A percentile compares a stretch with the other conserved stretches of the same genome.
phyloP scores from a whole-genome alignment of 352 stramenopile genomes.

The Globisporangium canariense region DNA sequence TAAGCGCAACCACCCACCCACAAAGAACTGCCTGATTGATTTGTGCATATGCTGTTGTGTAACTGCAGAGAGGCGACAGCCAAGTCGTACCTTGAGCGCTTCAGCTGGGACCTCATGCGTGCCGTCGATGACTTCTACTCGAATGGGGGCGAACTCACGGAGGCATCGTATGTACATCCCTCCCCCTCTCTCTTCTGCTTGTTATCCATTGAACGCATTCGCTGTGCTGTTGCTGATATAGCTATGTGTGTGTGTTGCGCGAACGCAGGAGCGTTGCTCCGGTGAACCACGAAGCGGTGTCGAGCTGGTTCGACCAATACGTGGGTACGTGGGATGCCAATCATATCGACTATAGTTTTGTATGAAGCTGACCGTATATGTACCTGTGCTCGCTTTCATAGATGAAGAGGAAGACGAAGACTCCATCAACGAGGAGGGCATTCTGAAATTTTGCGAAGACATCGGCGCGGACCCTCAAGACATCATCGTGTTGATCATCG shows the following conservation, averaged over 20 bases:
- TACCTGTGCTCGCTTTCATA: not conserved
- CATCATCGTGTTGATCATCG: conserved; percentile 78
- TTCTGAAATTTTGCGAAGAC: conserved; percentile 79
- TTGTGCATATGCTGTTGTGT: not conserved
- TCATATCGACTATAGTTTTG: not conserved
- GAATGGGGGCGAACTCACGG: conserved; percentile 40
- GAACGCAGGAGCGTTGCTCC: not conserved
- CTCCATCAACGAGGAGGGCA: conserved; percentile 67
- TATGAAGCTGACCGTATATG: not conserved
- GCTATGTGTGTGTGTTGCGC: not conserved
- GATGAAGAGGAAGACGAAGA: conserved; percentile 62
- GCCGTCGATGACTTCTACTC: conserved; percentile 79
- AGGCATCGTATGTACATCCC: conserved; percentile 7
- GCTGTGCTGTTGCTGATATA: not conserved
- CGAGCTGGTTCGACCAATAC: conserved; percentile 70
- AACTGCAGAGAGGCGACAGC: conserved; percentile 53
- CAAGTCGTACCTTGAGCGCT: conserved; percentile 71
- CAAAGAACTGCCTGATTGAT: not conserved
- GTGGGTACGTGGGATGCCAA: conserved; percentile 25
- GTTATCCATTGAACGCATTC: not conserved
- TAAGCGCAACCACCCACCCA: not conserved
- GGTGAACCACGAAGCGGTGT: conserved; percentile 29
- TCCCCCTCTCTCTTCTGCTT: conserved; percentile 20
- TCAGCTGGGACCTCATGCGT: conserved; percentile 77
- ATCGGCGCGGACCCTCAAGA: conserved; percentile 76